Percentiles rank a stretch among this genome's conserved stretches.
Evolutionary conservation across 2,329 filamentous ascomycete genomes (phyloP).

Genomic region (Pyrenophora tritici-repentis): DNA sequence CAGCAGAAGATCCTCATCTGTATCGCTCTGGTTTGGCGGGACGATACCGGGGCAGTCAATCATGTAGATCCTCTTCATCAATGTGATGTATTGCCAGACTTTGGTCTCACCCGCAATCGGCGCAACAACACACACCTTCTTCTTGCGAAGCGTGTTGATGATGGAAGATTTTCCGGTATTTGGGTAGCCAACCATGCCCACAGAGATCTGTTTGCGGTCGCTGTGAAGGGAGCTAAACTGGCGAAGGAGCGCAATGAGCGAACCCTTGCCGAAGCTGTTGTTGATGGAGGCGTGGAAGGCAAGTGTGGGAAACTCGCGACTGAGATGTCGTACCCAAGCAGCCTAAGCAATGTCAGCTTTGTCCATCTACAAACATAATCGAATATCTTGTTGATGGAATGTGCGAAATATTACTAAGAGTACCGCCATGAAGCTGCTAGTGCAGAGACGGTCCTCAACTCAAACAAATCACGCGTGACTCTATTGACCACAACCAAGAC

Average conservation of each 20-base stretch:
- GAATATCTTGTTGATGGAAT: constrained; percentile 50
- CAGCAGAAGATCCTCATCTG: constrained; percentile 83
- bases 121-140: constrained; percentile 90
- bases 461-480: constrained; percentile 83
- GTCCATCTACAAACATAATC: constrained; percentile 22
- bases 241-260: constrained; percentile 84
- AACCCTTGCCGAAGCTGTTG: constrained; percentile 96
- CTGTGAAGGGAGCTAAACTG: constrained; percentile 92
- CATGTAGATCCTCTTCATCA: constrained; percentile 93
- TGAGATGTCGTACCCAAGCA: constrained; percentile 86
- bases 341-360: constrained; percentile 63
- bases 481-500: constrained; percentile 87
- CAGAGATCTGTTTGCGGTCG: constrained; percentile 91
- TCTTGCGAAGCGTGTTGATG: constrained; percentile 93
- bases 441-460: constrained; percentile 89
- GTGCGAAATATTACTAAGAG: constrained; percentile 99
- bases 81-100: constrained; percentile 94
- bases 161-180: constrained; percentile 97
- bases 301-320: constrained; percentile 89
- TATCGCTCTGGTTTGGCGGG: constrained; percentile 82
- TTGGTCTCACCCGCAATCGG: constrained; percentile 97
- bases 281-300: constrained; percentile 95
- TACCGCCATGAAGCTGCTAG: constrained; percentile 68
- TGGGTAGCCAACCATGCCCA: constrained; percentile 86
- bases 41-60: constrained; percentile 98